Base-by-base conservation (phyloP, 1,139 yeast species). In the Saccharomyces hybrid region DNA sequence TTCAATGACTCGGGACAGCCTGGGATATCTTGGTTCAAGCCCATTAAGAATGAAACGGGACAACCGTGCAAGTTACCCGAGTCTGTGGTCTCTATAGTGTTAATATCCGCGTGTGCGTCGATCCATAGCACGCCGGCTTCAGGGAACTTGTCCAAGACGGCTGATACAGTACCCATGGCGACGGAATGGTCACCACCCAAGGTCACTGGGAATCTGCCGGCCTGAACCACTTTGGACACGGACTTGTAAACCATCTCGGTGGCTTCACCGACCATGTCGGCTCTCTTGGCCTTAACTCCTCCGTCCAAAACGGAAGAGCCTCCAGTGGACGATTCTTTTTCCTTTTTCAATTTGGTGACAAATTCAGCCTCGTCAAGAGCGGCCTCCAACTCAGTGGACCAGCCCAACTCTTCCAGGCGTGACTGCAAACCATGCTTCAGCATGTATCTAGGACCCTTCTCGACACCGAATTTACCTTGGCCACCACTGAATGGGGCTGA, bases 21-120 rank as follows among this genome's bases (percentile, higher is more conserved):
- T 29, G 64, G 64, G 14, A 59, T 54, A 32, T 81, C 83, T 53
- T 71, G 70, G 61, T 83, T 84, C 58, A 88, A 75, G 1, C 97
- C 97, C 81, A 90, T 77, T 55, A 91, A 76, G 70, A 93, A 93
- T 3, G 97, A 83, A 47, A 93, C 88, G 6, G 99, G 99, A 71
- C 98, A 91, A 2, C 99, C 99, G 71, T 93, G 99, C 63, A 93
- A 78, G 72, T 93, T 93, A 49, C 99, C 99, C 9, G 93, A 83
- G 48, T 81, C 86, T 4, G 98, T 84, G 12, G 91, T 83, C 50
- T 77, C 77, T n/a, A 97, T 90, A 1, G 97, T 86, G 75, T 93
- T 93, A 68, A 93, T 84, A 71, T 93, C 99, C 34, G 98, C 97
- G 69, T 93, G 99, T 1, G 99, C 99, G 73, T 93, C 99, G 62